phyloP scores from a whole-genome alignment of 345 rosid genomes.

The Heritiera littoralis region DNA sequence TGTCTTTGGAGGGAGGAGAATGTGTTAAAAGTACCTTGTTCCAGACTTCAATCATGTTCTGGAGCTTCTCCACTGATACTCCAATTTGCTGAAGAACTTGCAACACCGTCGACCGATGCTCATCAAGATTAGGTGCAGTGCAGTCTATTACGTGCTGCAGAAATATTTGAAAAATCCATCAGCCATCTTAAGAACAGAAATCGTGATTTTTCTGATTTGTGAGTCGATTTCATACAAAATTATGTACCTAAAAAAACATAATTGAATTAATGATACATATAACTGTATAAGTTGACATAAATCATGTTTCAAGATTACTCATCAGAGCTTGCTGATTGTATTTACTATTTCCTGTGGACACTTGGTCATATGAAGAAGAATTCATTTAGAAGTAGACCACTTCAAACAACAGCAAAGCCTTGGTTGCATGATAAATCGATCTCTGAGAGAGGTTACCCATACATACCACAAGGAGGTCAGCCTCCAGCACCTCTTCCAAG shows the following conservation, averaged over 20 bases:
- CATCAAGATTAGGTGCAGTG: conserved; percentile 88
- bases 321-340: neutral
- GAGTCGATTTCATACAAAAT: neutral
- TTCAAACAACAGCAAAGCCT: conserved; percentile 1
- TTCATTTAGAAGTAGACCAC: neutral
- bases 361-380: neutral
- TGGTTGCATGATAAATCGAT: neutral
- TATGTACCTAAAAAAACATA: neutral
- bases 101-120: conserved; percentile 83
- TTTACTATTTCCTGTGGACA: neutral
- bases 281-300: neutral
- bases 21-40: conserved; percentile 55
- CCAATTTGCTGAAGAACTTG: conserved; percentile 87
- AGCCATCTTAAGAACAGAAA: neutral
- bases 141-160: conserved; percentile 86
- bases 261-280: neutral
- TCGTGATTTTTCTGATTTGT: neutral
- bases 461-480: conserved; percentile 87
- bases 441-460: conserved; percentile 3
- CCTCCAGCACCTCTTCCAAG: conserved; percentile 91
- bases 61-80: conserved; percentile 78
- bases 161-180: neutral
- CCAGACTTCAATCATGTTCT: conserved; percentile 93
- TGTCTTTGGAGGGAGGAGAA: conserved; percentile 14
- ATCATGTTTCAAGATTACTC: neutral